Evolutionary conservation across 768 basidiomycete genomes (phyloP).

Genomic region (Psilocybe tampanensis): DNA sequence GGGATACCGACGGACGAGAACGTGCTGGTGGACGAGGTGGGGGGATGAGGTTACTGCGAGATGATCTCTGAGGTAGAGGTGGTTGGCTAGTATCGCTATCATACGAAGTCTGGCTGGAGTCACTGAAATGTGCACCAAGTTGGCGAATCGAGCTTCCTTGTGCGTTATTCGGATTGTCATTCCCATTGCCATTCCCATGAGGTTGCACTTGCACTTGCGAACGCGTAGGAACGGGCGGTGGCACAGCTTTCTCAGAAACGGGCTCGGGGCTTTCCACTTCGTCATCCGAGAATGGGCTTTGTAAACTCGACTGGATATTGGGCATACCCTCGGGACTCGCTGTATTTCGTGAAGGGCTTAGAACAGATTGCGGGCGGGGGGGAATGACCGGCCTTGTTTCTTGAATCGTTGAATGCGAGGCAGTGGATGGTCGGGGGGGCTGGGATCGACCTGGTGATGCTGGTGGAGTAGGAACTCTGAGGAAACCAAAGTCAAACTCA

Average conservation of each 20-base stretch:
- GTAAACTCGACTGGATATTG: background rate
- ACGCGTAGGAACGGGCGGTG: constrained; percentile 26
- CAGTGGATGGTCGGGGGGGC: constrained; percentile 17
- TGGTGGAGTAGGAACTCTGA: constrained; percentile 14
- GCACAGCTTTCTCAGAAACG: constrained; percentile 7
- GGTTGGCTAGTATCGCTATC: constrained; percentile 14
- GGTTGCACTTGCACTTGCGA: constrained; percentile 1
- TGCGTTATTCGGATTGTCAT: background rate
- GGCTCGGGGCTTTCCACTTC: constrained; percentile 11
- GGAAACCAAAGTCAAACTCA: background rate
- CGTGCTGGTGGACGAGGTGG: constrained; percentile 28
- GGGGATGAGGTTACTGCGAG: constrained; percentile 12
- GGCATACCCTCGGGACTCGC: constrained; percentile 7
- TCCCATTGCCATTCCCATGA: constrained; percentile 6
- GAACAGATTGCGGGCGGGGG: constrained; percentile 10
- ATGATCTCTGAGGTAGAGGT: constrained; percentile 17
- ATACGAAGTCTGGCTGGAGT: constrained; percentile 42
- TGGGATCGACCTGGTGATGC: constrained; percentile 11
- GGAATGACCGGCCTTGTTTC: constrained; percentile 26
- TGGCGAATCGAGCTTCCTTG: constrained; percentile 13
- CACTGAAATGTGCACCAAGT: constrained; percentile 28
- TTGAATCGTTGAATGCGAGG: constrained; percentile 11
- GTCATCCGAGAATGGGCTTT: constrained; percentile 21
- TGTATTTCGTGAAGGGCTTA: constrained; percentile 6
- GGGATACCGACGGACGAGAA: constrained; percentile 24